Percentiles rank a stretch among this genome's conserved stretches.
These are phyloP conservation scores for Geranium incanum DNA, from an alignment of 441 rosid genomes.

Conservation along the genomic window DNA sequence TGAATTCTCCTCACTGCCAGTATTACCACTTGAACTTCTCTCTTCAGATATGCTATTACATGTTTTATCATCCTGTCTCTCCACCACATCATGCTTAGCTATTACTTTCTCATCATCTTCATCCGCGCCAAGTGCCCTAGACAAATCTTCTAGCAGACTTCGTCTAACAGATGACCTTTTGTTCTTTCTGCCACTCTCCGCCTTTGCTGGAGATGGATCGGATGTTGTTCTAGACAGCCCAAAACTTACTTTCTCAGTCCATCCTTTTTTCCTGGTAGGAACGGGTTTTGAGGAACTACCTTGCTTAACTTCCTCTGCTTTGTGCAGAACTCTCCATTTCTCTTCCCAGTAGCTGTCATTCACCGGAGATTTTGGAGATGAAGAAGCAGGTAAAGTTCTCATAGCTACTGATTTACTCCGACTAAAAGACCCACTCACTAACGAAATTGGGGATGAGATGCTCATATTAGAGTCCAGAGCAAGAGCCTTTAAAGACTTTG, in stretches of 20 bases:
- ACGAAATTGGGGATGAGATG: slow-evolving; percentile 24
- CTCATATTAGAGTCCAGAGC: slow-evolving; percentile 41
- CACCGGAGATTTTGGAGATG: slow-evolving; percentile 60
- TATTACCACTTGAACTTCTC: slow-evolving; percentile 33
- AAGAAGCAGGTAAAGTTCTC: slow-evolving; percentile 46
- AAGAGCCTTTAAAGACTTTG: slow-evolving; percentile 60
- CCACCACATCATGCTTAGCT: slow-evolving; percentile 18
- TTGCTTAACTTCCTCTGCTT: slow-evolving; percentile 48
- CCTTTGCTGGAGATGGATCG: slow-evolving; percentile 48
- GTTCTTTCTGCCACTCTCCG: slow-evolving; percentile 20
- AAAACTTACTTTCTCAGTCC: slow-evolving; percentile 56
- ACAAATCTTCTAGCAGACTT: slow-evolving; percentile 62
- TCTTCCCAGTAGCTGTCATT: slow-evolving; percentile 94
- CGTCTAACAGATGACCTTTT: slow-evolving; percentile 43
- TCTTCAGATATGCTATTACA: slow-evolving; percentile 27
- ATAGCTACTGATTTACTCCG: slow-evolving; percentile 32
- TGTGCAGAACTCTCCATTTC: slow-evolving; percentile 73
- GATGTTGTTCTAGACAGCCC: slow-evolving; percentile 62
- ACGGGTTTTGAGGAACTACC: slow-evolving; percentile 34
- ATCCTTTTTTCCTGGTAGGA: slow-evolving; percentile 42
- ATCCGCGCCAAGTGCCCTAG: slow-evolving; percentile 44
- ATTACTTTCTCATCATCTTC: slow-evolving; percentile 30
- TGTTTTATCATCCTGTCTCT: slow-evolving; percentile 21
- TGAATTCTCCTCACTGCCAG: slow-evolving; percentile 54
- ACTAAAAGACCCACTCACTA: slow-evolving; percentile 26